phyloP scores from a whole-genome alignment of 2,329 filamentous ascomycete species.

The Aspergillus versicolor region DNA sequence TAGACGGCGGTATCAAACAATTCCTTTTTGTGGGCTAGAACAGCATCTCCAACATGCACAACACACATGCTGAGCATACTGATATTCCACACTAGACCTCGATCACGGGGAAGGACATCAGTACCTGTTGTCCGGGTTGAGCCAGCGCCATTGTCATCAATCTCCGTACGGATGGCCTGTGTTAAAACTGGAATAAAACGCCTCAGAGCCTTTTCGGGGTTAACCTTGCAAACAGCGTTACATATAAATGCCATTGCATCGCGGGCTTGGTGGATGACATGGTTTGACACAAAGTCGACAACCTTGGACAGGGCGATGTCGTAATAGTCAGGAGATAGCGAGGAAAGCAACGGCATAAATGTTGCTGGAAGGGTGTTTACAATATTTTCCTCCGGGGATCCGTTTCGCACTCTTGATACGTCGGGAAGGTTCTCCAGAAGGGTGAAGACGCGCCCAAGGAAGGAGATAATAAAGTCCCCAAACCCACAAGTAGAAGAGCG shows the following conservation, averaged over 20 bases:
- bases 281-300: slow-evolving; percentile 83
- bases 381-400: slow-evolving; percentile 93
- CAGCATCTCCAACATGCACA: slow-evolving; percentile 88
- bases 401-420: slow-evolving; percentile 79
- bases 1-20: slow-evolving; percentile 88
- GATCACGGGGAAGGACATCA: slow-evolving; percentile 87
- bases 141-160: slow-evolving; percentile 92
- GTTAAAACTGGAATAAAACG: slow-evolving; percentile 88
- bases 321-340: slow-evolving; percentile 88
- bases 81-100: slow-evolving; percentile 93
- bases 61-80: slow-evolving; percentile 98
- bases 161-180: slow-evolving; percentile 90
- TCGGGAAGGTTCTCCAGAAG: slow-evolving; percentile 94
- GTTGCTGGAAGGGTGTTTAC: slow-evolving; percentile 93
- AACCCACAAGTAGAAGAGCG: slow-evolving; percentile 93
- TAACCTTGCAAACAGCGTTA: slow-evolving; percentile 93
- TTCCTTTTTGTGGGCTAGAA: slow-evolving; percentile 84
- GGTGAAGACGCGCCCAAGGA: slow-evolving; percentile 92
- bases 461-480: slow-evolving; percentile 84
- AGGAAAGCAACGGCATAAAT: slow-evolving; percentile 84
- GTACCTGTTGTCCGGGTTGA: slow-evolving; percentile 91
- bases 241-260: slow-evolving; percentile 99
- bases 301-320: slow-evolving; percentile 91
- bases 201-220: slow-evolving; percentile 88
- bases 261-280: slow-evolving; percentile 93